Evolutionary conservation across 1,139 yeast genomes (phyloP).

Genomic region (Yamadazyma trypodendri): DNA sequence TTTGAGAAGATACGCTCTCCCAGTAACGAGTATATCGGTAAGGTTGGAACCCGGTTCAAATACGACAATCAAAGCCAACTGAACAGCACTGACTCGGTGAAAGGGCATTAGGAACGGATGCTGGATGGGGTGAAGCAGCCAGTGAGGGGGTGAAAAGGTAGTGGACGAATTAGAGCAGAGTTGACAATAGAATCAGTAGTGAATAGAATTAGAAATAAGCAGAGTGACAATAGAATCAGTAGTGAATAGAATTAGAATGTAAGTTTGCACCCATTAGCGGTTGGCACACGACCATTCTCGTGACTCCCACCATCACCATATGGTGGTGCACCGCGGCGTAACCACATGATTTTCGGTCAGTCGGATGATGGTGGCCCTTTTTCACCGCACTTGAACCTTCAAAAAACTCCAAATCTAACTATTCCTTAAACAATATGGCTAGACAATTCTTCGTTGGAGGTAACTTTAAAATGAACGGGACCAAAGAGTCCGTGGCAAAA

Average conservation of each 20-base stretch:
- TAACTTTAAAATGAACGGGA: conserved; percentile 98
- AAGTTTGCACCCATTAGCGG: neutral
- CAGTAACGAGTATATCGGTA: conserved; percentile 14
- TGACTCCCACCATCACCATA: no score
- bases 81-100: conserved; percentile 20
- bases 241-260: no score
- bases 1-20: conserved; percentile 23
- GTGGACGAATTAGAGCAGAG: no score
- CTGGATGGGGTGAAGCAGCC: no score
- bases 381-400: conserved; percentile 1
- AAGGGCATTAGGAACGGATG: neutral
- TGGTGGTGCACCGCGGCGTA: neutral
- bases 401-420: no score
- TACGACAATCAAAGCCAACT: conserved; percentile 31
- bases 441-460: conserved; percentile 98
- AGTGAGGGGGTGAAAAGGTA: no score
- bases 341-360: conserved; percentile 9
- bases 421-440: conserved; percentile 52
- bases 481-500: conserved; percentile 77
- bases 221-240: no score
- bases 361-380: conserved; percentile 19
- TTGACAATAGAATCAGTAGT: no score
- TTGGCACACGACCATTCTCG: neutral
- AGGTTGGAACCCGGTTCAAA: conserved; percentile 19
- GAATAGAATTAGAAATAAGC: no score